These are phyloP conservation scores for Hibiscus tridactylites DNA, from an alignment of 345 rosid genomes.

Conservation along the genomic window DNA sequence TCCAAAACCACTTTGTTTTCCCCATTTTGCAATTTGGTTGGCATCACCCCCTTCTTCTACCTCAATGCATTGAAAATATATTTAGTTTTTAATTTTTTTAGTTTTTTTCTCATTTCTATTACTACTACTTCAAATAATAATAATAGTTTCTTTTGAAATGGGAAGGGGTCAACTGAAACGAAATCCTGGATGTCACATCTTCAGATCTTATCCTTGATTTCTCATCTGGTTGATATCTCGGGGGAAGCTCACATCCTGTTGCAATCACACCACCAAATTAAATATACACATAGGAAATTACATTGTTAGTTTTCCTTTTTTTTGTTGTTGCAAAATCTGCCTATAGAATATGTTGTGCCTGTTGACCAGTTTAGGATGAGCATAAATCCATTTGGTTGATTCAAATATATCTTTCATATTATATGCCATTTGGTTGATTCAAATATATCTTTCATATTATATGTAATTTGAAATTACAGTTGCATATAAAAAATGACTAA, in stretches of 20 bases:
- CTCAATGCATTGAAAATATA: background rate
- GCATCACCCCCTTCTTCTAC: constrained; percentile 11
- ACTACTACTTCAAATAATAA: background rate
- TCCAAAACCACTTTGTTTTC: constrained; percentile 7
- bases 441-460: too few species aligned
- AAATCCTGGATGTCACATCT: constrained; percentile 44
- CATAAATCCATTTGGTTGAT: background rate
- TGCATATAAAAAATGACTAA: too few species aligned
- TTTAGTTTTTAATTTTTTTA: background rate
- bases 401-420: background rate
- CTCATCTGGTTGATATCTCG: constrained; percentile 47
- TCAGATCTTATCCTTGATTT: constrained; percentile 52
- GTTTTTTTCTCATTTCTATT: background rate
- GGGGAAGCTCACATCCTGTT: constrained; percentile 45
- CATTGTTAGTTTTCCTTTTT: background rate
- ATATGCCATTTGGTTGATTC: too few species aligned
- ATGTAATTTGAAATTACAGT: too few species aligned
- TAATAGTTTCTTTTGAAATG: background rate
- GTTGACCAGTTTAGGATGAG: constrained; percentile 7
- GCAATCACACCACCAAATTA: constrained; percentile 7
- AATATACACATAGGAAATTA: background rate
- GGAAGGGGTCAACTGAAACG: constrained; percentile 12
- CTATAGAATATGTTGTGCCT: background rate
- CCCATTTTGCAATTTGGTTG: background rate
- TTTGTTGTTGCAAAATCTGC: background rate